Percentiles rank a stretch among this genome's conserved stretches.
Conservation (phyloP, 805 yeast species). For the Suhomyces sp. region DNA sequence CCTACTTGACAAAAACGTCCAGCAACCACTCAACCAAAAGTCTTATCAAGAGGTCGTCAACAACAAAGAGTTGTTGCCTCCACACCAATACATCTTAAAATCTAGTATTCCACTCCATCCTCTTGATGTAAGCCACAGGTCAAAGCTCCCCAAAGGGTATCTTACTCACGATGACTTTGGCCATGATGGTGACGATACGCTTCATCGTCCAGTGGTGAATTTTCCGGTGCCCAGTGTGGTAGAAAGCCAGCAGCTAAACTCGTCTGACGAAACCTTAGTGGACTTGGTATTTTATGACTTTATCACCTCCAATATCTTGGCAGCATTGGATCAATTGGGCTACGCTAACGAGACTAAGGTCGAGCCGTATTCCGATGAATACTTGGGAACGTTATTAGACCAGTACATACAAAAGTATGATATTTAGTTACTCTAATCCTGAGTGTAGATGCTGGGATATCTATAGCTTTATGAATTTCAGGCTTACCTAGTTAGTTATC, state of each 20-base stretch:
- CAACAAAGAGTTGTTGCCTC: slow-evolving; percentile 3
- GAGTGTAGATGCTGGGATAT: too few species aligned
- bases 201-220: slow-evolving; percentile 54
- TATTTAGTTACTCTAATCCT: too few species aligned
- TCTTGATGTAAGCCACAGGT: not conserved
- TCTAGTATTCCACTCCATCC: not conserved
- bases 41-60: not conserved
- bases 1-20: not conserved
- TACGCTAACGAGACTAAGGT: slow-evolving; percentile 14
- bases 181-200: slow-evolving; percentile 80
- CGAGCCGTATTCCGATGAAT: slow-evolving; percentile 27
- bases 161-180: slow-evolving; percentile 85
- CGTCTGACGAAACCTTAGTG: slow-evolving; percentile 33
- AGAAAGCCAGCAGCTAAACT: slow-evolving; percentile 42
- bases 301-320: slow-evolving; percentile 40
- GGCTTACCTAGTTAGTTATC: too few species aligned
- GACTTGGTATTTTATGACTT: slow-evolving; percentile 82
- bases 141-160: slow-evolving; percentile 62
- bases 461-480: too few species aligned
- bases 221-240: slow-evolving; percentile 79
- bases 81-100: slow-evolving; percentile 5
- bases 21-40: not conserved
- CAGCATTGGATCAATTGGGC: slow-evolving; percentile 31
- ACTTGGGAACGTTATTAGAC: slow-evolving; percentile 33
- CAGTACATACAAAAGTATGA: slow-evolving; percentile 24